A percentile compares a stretch with the other conserved stretches of the same genome.
These are phyloP conservation scores for Apophysomyces sp. DNA, from an alignment of 371 early-diverging fungal species.

Conservation along the genomic window DNA sequence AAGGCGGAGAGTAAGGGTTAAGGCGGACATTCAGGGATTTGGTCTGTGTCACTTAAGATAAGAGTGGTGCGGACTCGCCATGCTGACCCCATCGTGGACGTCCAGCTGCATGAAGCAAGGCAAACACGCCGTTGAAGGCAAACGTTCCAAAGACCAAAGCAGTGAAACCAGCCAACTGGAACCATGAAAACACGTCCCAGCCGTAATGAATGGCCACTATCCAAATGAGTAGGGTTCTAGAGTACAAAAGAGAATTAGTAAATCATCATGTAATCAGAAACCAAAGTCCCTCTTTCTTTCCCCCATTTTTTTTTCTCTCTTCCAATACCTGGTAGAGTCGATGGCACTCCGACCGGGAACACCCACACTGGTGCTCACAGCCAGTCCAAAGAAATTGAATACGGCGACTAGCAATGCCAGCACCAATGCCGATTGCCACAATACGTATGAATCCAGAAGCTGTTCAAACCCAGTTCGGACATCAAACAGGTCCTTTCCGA, in stretches of 20 bases:
- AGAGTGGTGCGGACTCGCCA: conserved; percentile 34
- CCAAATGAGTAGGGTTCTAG: conserved; percentile 43
- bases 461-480: conserved; percentile 26
- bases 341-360: conserved; percentile 43
- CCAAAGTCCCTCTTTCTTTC: conserved; percentile 4
- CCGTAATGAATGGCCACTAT: conserved; percentile 41
- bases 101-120: conserved; percentile 22
- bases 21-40: neutral
- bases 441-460: conserved; percentile 13
- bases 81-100: conserved; percentile 7
- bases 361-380: conserved; percentile 37
- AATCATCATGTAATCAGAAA: neutral
- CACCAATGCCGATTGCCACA: conserved; percentile 41
- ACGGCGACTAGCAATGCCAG: conserved; percentile 41
- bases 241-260: neutral
- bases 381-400: conserved; percentile 48
- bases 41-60: conserved; percentile 17
- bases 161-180: conserved; percentile 16
- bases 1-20: neutral
- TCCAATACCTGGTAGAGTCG: conserved; percentile 37
- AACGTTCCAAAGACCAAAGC: conserved; percentile 6
- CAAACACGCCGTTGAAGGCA: conserved; percentile 45
- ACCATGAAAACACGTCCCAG: conserved; percentile 43
- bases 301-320: neutral
- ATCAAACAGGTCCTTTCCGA: conserved; percentile 24